Percentiles rank a stretch among this genome's conserved stretches.
These are phyloP conservation scores for Yamadazyma phyllophila DNA, from an alignment of 805 yeast species.

Conservation along the genomic window DNA sequence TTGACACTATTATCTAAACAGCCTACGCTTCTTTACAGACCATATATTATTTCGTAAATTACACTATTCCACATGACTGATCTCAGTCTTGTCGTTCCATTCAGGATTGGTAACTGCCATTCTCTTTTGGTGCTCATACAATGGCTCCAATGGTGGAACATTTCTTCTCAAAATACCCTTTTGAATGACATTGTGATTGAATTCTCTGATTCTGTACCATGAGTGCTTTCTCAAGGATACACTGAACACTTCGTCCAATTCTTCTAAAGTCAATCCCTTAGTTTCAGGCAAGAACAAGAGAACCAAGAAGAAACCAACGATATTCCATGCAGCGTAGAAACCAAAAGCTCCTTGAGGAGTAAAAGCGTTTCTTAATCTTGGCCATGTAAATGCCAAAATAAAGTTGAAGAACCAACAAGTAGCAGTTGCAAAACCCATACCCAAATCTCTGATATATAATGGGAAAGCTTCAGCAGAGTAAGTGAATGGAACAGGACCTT, in stretches of 20 bases:
- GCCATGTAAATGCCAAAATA: conserved; percentile 75
- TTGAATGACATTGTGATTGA: conserved; percentile 43
- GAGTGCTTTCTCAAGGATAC: conserved; percentile 59
- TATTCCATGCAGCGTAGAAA: conserved; percentile 84
- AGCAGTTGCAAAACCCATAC: conserved; percentile 77
- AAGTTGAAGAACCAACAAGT: conserved; percentile 75
- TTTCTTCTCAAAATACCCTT: conserved; percentile 44
- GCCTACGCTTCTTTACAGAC: not conserved
- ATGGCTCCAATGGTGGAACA: conserved; percentile 50
- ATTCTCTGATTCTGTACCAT: conserved; percentile 29
- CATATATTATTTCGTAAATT: not conserved
- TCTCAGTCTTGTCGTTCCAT: conserved; percentile 63
- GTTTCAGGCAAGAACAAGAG: conserved; percentile 75
- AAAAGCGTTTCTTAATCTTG: conserved; percentile 62
- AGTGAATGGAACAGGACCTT: conserved; percentile 89
- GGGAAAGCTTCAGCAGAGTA: conserved; percentile 84
- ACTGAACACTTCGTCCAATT: conserved; percentile 68
- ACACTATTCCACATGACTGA: conserved; percentile 47
- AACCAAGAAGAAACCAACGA: conserved; percentile 65
- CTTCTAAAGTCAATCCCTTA: conserved; percentile 64
- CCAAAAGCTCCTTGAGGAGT: conserved; percentile 85
- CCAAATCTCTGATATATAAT: conserved; percentile 72
- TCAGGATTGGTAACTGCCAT: conserved; percentile 58
- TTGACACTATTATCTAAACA: no score
- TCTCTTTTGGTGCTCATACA: conserved; percentile 49